A percentile compares a stretch with the other conserved stretches of the same genome.
These are phyloP conservation scores for Penicillium rolfsii DNA, from an alignment of 2,329 filamentous ascomycete genomes.

Conservation along the genomic window DNA sequence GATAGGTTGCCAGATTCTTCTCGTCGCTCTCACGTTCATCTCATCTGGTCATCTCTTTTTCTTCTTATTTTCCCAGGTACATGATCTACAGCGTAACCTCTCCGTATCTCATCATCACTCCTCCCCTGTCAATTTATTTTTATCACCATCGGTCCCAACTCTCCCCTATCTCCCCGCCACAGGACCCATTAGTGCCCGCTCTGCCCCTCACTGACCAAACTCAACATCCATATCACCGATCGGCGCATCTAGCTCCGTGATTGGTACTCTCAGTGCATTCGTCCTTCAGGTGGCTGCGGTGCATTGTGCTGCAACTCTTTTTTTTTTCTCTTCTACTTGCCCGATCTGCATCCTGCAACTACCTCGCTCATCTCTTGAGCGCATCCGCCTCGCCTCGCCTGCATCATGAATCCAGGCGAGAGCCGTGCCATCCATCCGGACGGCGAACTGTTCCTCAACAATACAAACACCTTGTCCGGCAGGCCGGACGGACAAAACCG, in stretches of 20 bases:
- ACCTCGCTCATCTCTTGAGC: background rate
- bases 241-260: constrained; percentile 22
- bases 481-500: background rate
- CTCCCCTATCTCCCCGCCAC: constrained; percentile 1
- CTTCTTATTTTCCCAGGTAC: background rate
- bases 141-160: background rate
- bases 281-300: constrained; percentile 8
- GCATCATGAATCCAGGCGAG: constrained; percentile 49
- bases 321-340: background rate
- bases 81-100: background rate
- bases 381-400: constrained; percentile 7
- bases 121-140: constrained; percentile 9
- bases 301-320: constrained; percentile 12
- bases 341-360: constrained; percentile 6
- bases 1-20: constrained; percentile 5
- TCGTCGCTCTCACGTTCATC: background rate
- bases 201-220: constrained; percentile 18
- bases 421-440: constrained; percentile 69
- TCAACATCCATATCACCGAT: constrained; percentile 14
- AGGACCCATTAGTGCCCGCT: constrained; percentile 12
- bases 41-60: no score
- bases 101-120: background rate
- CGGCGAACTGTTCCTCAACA: constrained; percentile 74
- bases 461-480: constrained; percentile 35
- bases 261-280: constrained; percentile 13